Conservation (phyloP, 2,329 filamentous ascomycete species). For the Cladosporium halotolerans region DNA sequence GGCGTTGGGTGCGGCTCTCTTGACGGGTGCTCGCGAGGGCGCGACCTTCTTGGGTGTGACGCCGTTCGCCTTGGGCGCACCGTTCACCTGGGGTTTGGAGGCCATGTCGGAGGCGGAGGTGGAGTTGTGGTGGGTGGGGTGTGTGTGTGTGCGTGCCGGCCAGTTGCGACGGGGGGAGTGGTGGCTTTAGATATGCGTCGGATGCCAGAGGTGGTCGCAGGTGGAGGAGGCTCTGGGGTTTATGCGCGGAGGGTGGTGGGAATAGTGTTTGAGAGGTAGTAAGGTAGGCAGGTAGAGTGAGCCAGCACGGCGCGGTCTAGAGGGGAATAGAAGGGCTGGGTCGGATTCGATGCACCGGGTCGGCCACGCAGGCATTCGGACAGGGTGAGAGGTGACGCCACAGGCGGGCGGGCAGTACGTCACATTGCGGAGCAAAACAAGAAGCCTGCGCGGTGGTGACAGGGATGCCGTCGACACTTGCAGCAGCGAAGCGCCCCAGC, state of each 20-base stretch:
- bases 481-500: not conserved
- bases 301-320: not conserved
- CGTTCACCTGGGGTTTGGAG: slow-evolving; percentile 20
- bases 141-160: not conserved
- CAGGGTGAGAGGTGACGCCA: not conserved
- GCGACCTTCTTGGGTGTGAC: slow-evolving; percentile 17
- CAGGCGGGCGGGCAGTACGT: not conserved
- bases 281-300: not conserved
- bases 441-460: not conserved
- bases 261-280: not conserved
- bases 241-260: not conserved
- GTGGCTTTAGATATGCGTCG: not conserved
- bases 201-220: too few relatives aligned
- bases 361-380: too few relatives aligned
- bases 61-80: slow-evolving; percentile 22
- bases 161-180: not conserved
- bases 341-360: not conserved
- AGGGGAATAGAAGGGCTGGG: not conserved
- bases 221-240: not conserved
- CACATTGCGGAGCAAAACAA: not conserved
- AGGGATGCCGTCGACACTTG: not conserved
- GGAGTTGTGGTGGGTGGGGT: not conserved
- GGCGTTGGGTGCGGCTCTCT: slow-evolving; percentile 11
- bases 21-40: slow-evolving; percentile 16
- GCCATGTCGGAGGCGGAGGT: slow-evolving; percentile 1